Evolutionary conservation across 106 monocot genomes (phyloP).

Genomic region (Triglochin maritima): DNA sequence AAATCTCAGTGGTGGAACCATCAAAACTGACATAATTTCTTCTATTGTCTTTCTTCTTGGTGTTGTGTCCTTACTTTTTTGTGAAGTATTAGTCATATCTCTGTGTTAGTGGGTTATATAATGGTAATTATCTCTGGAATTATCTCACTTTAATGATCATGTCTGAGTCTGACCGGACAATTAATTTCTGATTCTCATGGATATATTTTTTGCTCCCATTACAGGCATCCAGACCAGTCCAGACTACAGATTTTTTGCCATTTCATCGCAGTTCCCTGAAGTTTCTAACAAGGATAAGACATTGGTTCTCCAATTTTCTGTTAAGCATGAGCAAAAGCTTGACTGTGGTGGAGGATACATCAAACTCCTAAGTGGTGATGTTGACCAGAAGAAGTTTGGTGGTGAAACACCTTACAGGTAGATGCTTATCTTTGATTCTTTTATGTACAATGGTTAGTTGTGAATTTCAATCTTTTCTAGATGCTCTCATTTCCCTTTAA

Average conservation of each 20-base stretch:
- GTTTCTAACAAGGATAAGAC: slow-evolving; percentile 63
- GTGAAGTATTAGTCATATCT: too few species aligned
- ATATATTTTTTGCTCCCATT: neutral
- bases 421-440: neutral
- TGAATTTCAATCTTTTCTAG: neutral
- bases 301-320: slow-evolving; percentile 58
- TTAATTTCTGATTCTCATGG: neutral
- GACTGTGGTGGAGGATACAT: slow-evolving; percentile 82
- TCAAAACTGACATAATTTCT: too few species aligned
- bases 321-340: slow-evolving; percentile 80
- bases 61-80: too few species aligned
- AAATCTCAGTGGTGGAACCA: too few species aligned
- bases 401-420: slow-evolving; percentile 71
- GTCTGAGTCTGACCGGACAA: too few species aligned
- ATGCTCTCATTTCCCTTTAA: too few species aligned
- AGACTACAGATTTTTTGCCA: slow-evolving; percentile 56
- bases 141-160: too few species aligned
- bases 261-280: slow-evolving; percentile 58
- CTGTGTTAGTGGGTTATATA: too few species aligned
- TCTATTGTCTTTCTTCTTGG: too few species aligned
- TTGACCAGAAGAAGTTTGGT: slow-evolving; percentile 63
- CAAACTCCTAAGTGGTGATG: slow-evolving; percentile 63
- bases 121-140: too few species aligned
- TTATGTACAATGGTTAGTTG: neutral
- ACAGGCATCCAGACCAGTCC: slow-evolving; percentile 60